Base-by-base conservation (phyloP, 164 flowering plant genomes). In the Stephania yunnanensis region DNA sequence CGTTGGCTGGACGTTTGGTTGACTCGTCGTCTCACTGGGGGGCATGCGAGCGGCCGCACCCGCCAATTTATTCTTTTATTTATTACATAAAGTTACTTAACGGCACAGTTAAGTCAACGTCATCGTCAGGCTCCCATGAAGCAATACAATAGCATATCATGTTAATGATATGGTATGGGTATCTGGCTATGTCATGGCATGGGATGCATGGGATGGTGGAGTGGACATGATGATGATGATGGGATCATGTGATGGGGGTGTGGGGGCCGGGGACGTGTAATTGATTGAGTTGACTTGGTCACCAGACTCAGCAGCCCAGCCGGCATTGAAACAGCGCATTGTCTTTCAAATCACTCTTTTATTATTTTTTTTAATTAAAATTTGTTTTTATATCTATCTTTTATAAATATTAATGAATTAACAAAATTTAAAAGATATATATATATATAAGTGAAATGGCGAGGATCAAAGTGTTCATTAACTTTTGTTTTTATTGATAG, bases 21-120 rank as follows among this genome's bases (percentile, higher is more conserved):
- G 63, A 71, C 79, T 74, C 42, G 79, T 77, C 75, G 74, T 63
- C 79, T 67, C 50, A 3, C 4, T 6, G 19, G 79, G 79, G 79
- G 67, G 67, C 79, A 76, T 69, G 68, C 30, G 2, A 46, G 19
- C 61, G 53, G 53, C 53, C 3, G 10, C 11, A 50, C 55, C 13
- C 55, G 55, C 55, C 55, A 50, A 11, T 50, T 50, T 50, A 50
- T 50, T 50, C 3, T 50, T 10, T 50, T 50, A 12, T 15, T 3
- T 15, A 50, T 15, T 50, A 10, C 13, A 10, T 50, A 50, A 50
- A 50, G 55, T 2, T 20, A 1, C 5, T 73, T 31, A 50, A 73
- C 75, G 65, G 65, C 46, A 71, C 71, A 48, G 71, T 68, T 67
- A 66, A 25, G 17, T 68, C 1, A 9, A 11, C 55, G 55, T 50